Conservation (phyloP, 2,329 filamentous ascomycete genomes). For the Didymella pomorum region DNA sequence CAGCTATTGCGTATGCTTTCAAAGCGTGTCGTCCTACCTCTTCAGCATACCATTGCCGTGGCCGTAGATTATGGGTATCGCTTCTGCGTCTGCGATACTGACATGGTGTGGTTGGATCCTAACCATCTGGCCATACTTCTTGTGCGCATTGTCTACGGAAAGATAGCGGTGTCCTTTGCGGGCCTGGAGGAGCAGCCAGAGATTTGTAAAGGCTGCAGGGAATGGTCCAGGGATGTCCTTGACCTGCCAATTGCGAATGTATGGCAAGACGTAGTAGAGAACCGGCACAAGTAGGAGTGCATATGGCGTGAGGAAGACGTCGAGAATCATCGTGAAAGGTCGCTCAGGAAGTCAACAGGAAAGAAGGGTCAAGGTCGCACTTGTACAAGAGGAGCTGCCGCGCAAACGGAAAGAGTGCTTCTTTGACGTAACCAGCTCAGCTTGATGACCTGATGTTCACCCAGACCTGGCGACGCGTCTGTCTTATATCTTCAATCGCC, state of each 20-base stretch:
- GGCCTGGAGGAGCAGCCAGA: constrained; percentile 75
- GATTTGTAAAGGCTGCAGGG: constrained; percentile 72
- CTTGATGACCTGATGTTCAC: not conserved
- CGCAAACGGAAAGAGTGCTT: constrained; percentile 9
- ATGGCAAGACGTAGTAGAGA: constrained; percentile 67
- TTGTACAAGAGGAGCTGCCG: constrained; percentile 11
- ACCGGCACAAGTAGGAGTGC: constrained; percentile 59
- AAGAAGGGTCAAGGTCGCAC: constrained; percentile 4
- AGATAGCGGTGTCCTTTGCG: constrained; percentile 67
- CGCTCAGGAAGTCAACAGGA: constrained; percentile 5
- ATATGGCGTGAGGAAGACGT: constrained; percentile 55
- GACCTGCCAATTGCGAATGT: constrained; percentile 65
- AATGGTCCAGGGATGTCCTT: constrained; percentile 68
- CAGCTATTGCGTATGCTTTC: not conserved
- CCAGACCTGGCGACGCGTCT: constrained; percentile 8
- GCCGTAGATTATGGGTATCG: constrained; percentile 79
- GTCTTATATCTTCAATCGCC: constrained; percentile 11
- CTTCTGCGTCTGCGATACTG: constrained; percentile 80
- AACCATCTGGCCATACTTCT: constrained; percentile 79
- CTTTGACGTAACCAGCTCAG: constrained; percentile 16
- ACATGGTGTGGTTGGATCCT: constrained; percentile 86
- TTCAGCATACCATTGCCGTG: constrained; percentile 62
- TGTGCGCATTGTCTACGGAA: constrained; percentile 76
- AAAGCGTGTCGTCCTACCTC: constrained; percentile 39
- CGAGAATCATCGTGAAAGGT: constrained; percentile 39